Conservation (phyloP, 108 stramenopile species). For the Nitzschia sp. region DNA sequence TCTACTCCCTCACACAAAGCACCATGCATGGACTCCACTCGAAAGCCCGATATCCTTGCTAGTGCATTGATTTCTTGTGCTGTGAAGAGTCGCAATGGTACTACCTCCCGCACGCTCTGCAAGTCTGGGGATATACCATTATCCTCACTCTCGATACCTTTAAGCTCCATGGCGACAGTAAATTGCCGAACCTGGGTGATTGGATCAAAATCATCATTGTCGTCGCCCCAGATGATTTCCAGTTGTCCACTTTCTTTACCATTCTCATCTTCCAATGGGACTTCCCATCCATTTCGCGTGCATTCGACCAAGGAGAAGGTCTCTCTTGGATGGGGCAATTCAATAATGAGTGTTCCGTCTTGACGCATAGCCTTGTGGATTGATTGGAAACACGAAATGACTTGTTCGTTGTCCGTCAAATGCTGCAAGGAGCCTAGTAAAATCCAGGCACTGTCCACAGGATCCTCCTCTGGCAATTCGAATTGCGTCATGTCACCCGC, state of each 20-base stretch:
- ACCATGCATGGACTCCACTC: constrained; percentile 71
- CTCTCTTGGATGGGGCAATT: constrained; percentile 85
- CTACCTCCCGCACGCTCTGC: constrained; percentile 61
- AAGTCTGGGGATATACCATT: constrained; percentile 14
- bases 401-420: constrained; percentile 73
- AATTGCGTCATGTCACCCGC: constrained; percentile 70
- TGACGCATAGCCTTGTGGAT: constrained; percentile 34
- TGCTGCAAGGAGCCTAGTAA: constrained; percentile 79
- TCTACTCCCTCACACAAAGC: constrained; percentile 66
- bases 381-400: constrained; percentile 61
- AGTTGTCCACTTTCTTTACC: constrained; percentile 71
- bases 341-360: constrained; percentile 69
- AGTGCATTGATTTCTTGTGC: constrained; percentile 80
- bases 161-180: constrained; percentile 70
- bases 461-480: constrained; percentile 9
- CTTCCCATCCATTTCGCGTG: constrained; percentile 75
- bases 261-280: constrained; percentile 66
- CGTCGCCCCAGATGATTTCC: constrained; percentile 82
- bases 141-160: constrained; percentile 31
- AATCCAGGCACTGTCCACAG: constrained; percentile 78
- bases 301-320: constrained; percentile 80
- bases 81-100: constrained; percentile 81
- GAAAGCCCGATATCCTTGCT: constrained; percentile 61
- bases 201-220: constrained; percentile 81
- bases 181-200: constrained; percentile 74